Evolutionary conservation across 495 filamentous ascomycete species (phyloP), one percentile per base, ranked within the genome.

Genomic region (Chaetomidium leptoderma): DNA sequence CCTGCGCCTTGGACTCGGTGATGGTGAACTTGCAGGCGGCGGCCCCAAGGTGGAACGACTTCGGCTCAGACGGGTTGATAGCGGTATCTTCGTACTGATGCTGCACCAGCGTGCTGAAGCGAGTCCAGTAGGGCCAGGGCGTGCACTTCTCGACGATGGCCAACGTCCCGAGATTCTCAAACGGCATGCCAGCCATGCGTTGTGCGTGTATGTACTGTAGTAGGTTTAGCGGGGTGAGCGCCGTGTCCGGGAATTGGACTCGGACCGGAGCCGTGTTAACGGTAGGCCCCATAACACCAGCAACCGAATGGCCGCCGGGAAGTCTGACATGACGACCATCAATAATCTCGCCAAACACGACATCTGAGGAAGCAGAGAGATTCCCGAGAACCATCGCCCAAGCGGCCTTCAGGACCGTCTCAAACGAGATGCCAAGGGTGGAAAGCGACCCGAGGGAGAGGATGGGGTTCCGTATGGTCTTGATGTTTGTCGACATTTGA

Each of bases 341-440:
- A 24, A 79, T 65, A 13, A 77, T 55, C 54, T 78, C 72, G n/a
- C 77, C 77, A 50, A 79, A 79, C 14, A 78, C 72, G 16, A 79
- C 72, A 27, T 79, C 76, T 8, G 72, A 69, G 0, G 70, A 72
- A 4, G 65, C 72, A 1, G 73, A 75, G 13, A 78, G 58, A n/a
- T 62, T 74, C 5, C 72, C 74, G 27, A 79, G 70, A 0, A 76
- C 75, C 63, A 78, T 73, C 0, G 74, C 74, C 77, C 77, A 79
- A 2, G 76, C 74, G 2, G 66, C 69, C 52, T 76, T 78, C 23
- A 79, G 69, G 3, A 79, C 65, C 0, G 76, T 71, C 43, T 78
- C 72, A 33, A 77, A 70, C 1, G 67, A 66, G 43, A 71, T 65
- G 3, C 66, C 65, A 2, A 69, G 58, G 43, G 58, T 69, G 4